These are phyloP conservation scores for Rhizopogon vinicolor DNA, from an alignment of 768 basidiomycete genomes.

Conservation along the genomic window DNA sequence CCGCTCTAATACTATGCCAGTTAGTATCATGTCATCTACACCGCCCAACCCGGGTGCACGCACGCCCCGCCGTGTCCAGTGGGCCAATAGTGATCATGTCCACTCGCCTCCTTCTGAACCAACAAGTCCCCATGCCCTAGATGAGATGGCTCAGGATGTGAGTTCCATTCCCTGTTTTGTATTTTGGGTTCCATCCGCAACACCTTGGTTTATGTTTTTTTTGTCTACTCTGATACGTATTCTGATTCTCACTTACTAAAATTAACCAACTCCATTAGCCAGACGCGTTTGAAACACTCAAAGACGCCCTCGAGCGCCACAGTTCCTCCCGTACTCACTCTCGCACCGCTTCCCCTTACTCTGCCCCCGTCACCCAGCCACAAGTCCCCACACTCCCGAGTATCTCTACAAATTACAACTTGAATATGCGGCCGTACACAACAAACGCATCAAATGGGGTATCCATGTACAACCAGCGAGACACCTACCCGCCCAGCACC, in stretches of 20 bases:
- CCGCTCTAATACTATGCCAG: conserved; percentile 6
- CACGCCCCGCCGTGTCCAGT: conserved; percentile 51
- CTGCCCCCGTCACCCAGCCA: conserved; percentile 8
- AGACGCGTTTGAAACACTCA: conserved; percentile 43
- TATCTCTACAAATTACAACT: too few relatives aligned
- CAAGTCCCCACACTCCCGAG: background rate
- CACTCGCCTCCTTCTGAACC: conserved; percentile 1
- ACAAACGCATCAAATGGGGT: background rate
- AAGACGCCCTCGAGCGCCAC: conserved; percentile 49
- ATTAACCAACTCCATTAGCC: conserved; percentile 29
- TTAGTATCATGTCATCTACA: conserved; percentile 14
- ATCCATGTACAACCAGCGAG: background rate
- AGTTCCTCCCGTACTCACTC: conserved; percentile 19
- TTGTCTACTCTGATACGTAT: background rate
- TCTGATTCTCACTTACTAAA: background rate
- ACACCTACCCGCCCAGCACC: conserved; percentile 2
- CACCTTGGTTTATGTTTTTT: background rate
- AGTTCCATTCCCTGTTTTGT: conserved; percentile 12
- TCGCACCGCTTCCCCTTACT: conserved; percentile 6
- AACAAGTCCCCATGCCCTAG: conserved; percentile 34
- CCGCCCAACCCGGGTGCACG: conserved; percentile 27
- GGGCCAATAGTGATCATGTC: conserved; percentile 32
- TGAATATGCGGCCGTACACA: too few relatives aligned
- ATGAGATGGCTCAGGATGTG: conserved; percentile 53
- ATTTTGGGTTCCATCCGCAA: background rate